These are phyloP conservation scores for Colletotrichum sp. DNA, from an alignment of 2,329 filamentous ascomycete genomes.

Conservation along the genomic window DNA sequence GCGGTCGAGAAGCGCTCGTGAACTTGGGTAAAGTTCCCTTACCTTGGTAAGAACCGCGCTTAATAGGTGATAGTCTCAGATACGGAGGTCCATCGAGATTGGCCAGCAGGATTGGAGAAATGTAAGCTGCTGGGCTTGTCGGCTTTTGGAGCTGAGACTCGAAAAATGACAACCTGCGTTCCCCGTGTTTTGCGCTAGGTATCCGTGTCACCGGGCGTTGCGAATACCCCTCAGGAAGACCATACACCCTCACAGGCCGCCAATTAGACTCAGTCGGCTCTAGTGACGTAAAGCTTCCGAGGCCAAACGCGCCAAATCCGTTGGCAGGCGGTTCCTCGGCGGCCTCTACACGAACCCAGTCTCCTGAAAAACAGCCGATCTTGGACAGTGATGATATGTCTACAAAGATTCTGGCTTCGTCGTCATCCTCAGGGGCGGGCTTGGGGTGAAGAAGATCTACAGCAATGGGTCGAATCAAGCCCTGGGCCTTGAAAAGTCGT, in stretches of 20 bases:
- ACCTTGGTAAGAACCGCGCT: constrained; percentile 52
- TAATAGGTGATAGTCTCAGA: constrained; percentile 77
- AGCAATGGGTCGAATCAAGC: constrained; percentile 73
- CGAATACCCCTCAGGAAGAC: constrained; percentile 78
- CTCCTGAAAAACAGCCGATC: constrained; percentile 95
- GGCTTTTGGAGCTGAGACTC: constrained; percentile 71
- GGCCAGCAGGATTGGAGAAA: constrained; percentile 85
- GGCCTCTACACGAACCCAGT: constrained; percentile 89
- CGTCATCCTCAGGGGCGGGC: constrained; percentile 78
- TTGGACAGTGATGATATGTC: constrained; percentile 85
- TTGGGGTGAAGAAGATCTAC: constrained; percentile 85
- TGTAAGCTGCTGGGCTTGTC: constrained; percentile 67
- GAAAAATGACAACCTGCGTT: constrained; percentile 65
- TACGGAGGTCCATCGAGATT: constrained; percentile 84
- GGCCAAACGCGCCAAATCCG: constrained; percentile 69
- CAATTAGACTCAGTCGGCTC: constrained; percentile 70
- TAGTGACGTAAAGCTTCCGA: constrained; percentile 67
- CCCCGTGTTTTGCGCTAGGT: constrained; percentile 56
- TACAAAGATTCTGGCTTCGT: constrained; percentile 88
- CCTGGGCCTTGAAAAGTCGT: constrained; percentile 84
- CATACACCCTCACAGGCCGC: constrained; percentile 88
- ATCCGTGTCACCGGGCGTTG: constrained; percentile 66
- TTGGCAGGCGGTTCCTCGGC: constrained; percentile 75
- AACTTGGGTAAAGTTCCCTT: constrained; percentile 62
- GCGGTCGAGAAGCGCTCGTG: constrained; percentile 60